Base-by-base conservation (phyloP, 139 green algal genomes). In the Tetradesmus lagerheimii region DNA sequence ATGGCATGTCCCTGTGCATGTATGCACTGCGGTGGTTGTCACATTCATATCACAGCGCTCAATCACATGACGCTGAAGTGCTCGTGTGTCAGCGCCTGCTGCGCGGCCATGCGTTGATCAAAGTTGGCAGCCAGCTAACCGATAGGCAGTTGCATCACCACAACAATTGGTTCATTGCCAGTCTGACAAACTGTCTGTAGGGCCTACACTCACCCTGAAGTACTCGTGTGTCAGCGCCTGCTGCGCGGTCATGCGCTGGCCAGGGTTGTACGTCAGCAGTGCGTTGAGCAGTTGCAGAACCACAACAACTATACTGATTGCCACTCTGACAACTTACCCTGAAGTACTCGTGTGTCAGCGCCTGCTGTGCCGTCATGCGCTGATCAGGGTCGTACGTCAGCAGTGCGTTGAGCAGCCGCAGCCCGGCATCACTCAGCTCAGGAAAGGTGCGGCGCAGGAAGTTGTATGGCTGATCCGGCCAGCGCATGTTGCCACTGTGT, bases 381-480 rank as follows among this genome's bases (percentile, higher is more conserved):
- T 93, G 80, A 0, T 27, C 57, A 1, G 94, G 93, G 77, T 97
- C 89, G 81, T 95, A 96, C 1, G 87, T 91, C 31, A 97, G 91
- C 91, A 96, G 50, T 0, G 43, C 90, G 66, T 96, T 95, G 18
- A 97, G 89, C 45, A 98, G 94, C 25, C 94, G 91, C 35, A 96
- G 18, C 1, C 93, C 95, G 0, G 80, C 62, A 20, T 91, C 86
- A 2, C 83, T 92, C 45, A 97, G 84, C n/a, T 87, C 15, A 2
- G 92, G 93, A 53, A 94, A 92, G 47, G 75, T 76, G 27, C 81
- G 88, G n/a, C 80, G 81, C 15, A 98, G 90, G 76, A 93, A 93
- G 92, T 94, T 96, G 92, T 96, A 97, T 12, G 95, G 96, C 93
- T 98, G 96, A 0, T 94, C 53, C 5, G 94, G 95, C 75, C 96